These are phyloP conservation scores for Trichocladium uniseriatum DNA, from an alignment of 495 filamentous ascomycete species.

Conservation along the genomic window DNA sequence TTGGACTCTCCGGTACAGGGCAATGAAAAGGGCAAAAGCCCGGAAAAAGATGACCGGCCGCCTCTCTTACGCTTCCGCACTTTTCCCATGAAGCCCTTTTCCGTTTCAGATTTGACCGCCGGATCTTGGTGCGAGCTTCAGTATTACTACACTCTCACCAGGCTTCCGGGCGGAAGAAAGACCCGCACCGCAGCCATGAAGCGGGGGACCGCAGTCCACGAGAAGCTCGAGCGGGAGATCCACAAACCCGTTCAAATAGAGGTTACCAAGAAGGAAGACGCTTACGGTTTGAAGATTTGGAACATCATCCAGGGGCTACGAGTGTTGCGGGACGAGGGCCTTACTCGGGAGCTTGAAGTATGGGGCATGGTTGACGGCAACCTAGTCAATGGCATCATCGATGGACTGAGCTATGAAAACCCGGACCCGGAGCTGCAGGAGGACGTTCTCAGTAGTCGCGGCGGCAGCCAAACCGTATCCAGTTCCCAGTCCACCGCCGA, in stretches of 20 bases:
- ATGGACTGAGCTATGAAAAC: conserved; percentile 70
- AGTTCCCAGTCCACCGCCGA: conserved; percentile 1
- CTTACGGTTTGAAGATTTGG: conserved; percentile 76
- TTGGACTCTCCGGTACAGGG: not conserved
- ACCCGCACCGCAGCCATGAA: conserved; percentile 74
- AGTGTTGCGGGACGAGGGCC: conserved; percentile 62
- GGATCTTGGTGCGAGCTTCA: conserved; percentile 96
- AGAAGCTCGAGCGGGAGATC: conserved; percentile 75
- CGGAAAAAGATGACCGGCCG: conserved; percentile 26
- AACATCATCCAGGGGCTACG: conserved; percentile 83
- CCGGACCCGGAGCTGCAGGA: conserved; percentile 63
- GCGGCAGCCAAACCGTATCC: conserved; percentile 11
- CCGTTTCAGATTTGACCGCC: conserved; percentile 78
- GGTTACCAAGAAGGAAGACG: conserved; percentile 68
- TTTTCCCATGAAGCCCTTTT: conserved; percentile 68
- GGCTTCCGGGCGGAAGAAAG: conserved; percentile 57
- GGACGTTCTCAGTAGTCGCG: conserved; percentile 29
- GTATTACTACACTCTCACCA: conserved; percentile 75
- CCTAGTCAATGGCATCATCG: conserved; percentile 82
- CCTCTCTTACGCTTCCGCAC: conserved; percentile 65
- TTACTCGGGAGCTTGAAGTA: conserved; percentile 85
- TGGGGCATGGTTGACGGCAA: conserved; percentile 82
- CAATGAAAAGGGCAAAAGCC: not conserved
- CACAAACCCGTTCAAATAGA: conserved; percentile 65
- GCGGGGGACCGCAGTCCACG: conserved; percentile 65